Base-by-base conservation (phyloP, 495 filamentous ascomycete species). In the Penicillium goetzii region DNA sequence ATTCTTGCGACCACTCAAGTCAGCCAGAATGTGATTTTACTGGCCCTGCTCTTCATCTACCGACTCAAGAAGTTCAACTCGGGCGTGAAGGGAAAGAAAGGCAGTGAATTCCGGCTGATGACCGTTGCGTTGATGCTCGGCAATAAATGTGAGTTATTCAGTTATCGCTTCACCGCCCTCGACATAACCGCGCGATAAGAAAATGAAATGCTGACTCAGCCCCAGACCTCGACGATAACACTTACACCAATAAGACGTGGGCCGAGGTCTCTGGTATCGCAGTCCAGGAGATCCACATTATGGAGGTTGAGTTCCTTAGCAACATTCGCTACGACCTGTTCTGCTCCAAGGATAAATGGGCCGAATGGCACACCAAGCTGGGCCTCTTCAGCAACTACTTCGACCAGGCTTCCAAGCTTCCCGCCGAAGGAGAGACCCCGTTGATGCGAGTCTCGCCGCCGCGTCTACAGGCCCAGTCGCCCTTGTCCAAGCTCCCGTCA, bases 171-270 rank as follows among this genome's bases (percentile, higher is more conserved):
- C 53, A 71, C 70, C 70, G 68, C 70, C 59, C 36, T 33, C 11
- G 5, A 52, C 23, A 51, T 58, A 67, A 54, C 9, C 41, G 7
- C 1, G 17, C 50, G 50, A 53, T 53, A 53, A 53, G 50, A 53
- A 10, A 25, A 19, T 33, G 0, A 14, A 1, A 19, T 58, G 67
- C 77, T 81, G 71, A 80, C 68, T 62, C 49, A 60, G 49, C 56
- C 47, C 12, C 62, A 93, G 90, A 97, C 70, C 79, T 99, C 65
- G 96, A 99, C 72, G 96, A 99, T 71, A 99, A 98, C 74, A 98
- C 96, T 2, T 99, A 98, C 77, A 98, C 96, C 56, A 99, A 99
- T 81, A 97, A 98, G 81, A 98, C 96, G 2, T 99, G 96, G 96
- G 95, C 96, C 15, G 96, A 99, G 68, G 96, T 99, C 47, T 97